These are phyloP conservation scores for Fusarium virguliforme DNA, from an alignment of 2,329 filamentous ascomycete genomes.

Conservation along the genomic window DNA sequence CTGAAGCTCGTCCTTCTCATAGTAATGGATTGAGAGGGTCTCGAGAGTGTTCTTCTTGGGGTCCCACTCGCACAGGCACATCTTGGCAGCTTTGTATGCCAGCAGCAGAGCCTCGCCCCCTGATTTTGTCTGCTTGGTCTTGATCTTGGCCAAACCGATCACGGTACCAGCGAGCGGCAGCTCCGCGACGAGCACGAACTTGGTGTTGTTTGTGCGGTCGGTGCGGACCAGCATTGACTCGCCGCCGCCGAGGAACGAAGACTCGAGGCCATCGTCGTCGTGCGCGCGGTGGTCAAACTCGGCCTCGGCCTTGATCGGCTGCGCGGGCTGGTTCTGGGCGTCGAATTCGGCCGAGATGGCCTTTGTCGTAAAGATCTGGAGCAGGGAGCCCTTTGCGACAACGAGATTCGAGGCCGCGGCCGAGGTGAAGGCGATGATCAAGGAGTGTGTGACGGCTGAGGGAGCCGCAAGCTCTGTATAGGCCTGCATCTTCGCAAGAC, in stretches of 20 bases:
- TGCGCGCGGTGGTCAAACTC: constrained; percentile 69
- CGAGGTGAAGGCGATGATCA: constrained; percentile 84
- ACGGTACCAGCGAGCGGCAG: constrained; percentile 88
- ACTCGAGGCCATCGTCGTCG: constrained; percentile 76
- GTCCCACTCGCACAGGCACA: constrained; percentile 96
- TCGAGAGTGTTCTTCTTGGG: constrained; percentile 82
- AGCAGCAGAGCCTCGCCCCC: constrained; percentile 88
- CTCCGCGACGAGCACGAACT: constrained; percentile 88
- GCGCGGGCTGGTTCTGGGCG: constrained; percentile 56
- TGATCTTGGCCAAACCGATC: constrained; percentile 85
- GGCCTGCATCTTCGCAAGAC: constrained; percentile 83
- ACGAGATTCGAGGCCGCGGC: constrained; percentile 86
- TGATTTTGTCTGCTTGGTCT: constrained; percentile 79
- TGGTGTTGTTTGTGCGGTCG: constrained; percentile 78
- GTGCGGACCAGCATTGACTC: constrained; percentile 74
- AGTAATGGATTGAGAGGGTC: constrained; percentile 97
- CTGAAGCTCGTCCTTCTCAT: constrained; percentile 92
- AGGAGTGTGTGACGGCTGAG: constrained; percentile 91
- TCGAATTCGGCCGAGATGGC: constrained; percentile 76
- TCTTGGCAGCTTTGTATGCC: constrained; percentile 90
- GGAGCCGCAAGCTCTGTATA: constrained; percentile 97
- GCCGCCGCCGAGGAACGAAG: constrained; percentile 75
- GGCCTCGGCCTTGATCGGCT: constrained; percentile 60
- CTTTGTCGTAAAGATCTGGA: constrained; percentile 90
- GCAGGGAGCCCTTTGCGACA: constrained; percentile 91